Base-by-base conservation (phyloP, 1,284 basidiomycete genomes). In the Microbotryomycetes sp. region DNA sequence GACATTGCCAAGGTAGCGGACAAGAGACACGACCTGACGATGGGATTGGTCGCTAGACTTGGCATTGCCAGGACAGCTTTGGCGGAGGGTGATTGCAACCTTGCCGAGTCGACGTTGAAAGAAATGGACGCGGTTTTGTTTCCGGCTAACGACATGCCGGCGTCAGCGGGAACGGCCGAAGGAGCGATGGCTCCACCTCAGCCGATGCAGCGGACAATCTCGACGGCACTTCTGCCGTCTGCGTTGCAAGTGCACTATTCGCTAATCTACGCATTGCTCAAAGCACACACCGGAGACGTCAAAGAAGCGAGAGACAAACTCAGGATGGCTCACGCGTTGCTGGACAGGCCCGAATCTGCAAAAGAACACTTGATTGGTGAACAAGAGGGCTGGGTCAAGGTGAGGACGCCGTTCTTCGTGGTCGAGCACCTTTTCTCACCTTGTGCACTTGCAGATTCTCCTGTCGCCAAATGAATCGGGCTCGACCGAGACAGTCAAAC, bases 261-360 rank as follows among this genome's bases (percentile, higher is more conserved):
- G 3, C 51, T 62, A 28, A n/a, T 62, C n/a, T 31, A 27, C 7
- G 45, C 52, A 21, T 45, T 62, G 45, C 21, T 55, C 24, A 41
- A 50, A 23, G 49, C 41, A 13, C 61, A 62, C 23, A 9, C 52
- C 24, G 61, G 61, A 18, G 52, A 56, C 3, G 50, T 48, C 7
- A 59, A 59, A 28, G 41, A 48, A 16, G 56, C 61, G 5, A 62
- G 56, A 31, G 61, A 59, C 16, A 18, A 54, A 26, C 45, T 62
- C 35, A 62, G 58, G 27, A 23, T 27, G 16, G 52, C 61, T 24
- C 61, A 62, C 9, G n/a, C n/a, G n/a, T 27, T 62, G 48, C 31
- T 62, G 16, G 61, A 62, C 35, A 41, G 18, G 18, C 35, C 35
- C 9, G 35, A 41, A 41, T 11, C 35, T 11, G 18, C 9, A 9